A percentile compares a stretch with the other conserved stretches of the same genome.
These are phyloP conservation scores for Phalaenopsis aphrodite DNA, from an alignment of 106 monocot genomes.

Conservation along the genomic window DNA sequence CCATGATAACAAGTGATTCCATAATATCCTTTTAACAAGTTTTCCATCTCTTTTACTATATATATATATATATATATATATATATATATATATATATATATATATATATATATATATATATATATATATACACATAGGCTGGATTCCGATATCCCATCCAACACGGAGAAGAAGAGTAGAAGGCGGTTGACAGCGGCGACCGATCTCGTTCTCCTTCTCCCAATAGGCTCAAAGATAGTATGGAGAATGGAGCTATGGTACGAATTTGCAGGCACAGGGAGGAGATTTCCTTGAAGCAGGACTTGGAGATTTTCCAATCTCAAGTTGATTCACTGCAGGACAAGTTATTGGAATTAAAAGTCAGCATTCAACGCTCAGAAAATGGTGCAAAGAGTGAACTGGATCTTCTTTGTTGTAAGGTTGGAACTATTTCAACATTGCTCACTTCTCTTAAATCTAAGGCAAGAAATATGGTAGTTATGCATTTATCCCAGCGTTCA, in stretches of 20 bases:
- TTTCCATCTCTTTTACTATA: no score
- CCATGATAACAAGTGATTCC: no score
- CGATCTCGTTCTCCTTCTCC: no score
- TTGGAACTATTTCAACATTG: slow-evolving; percentile 66
- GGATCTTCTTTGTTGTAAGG: slow-evolving; percentile 56
- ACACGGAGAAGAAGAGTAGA: no score
- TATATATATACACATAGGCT: no score
- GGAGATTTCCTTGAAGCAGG: slow-evolving; percentile 36
- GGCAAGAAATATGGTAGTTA: slow-evolving; percentile 56
- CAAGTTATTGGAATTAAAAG: slow-evolving; percentile 51
- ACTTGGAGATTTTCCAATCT: slow-evolving; percentile 42
- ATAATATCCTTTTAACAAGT: no score
- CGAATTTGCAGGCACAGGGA: neutral
- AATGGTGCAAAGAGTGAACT: slow-evolving; percentile 47
- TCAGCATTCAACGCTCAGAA: slow-evolving; percentile 43
- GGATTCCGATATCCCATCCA: no score
- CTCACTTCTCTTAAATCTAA: slow-evolving; percentile 78
- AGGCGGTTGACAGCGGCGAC: no score
- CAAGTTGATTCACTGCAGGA: slow-evolving; percentile 52
- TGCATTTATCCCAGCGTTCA: slow-evolving; percentile 46
- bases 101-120: no score
- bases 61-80: no score
- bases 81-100: no score
- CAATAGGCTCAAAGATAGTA: neutral
- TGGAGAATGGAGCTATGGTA: slow-evolving; percentile 3